Percentiles rank a stretch among this genome's conserved stretches.
Conservation (phyloP, 768 basidiomycete species). For the Rhizopogon salebrosus region DNA sequence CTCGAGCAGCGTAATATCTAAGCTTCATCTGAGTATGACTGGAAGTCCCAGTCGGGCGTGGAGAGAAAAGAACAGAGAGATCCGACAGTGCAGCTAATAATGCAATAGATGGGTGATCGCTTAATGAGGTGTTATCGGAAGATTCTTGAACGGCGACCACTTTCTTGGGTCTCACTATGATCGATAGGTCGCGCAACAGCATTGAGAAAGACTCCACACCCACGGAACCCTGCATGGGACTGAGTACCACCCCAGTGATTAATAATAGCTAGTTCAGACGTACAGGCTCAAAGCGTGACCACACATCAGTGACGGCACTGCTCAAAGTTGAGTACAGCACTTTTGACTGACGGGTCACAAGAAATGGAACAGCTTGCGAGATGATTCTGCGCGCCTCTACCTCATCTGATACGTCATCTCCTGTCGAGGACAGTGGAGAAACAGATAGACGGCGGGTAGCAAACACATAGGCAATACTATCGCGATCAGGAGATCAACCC, state of each 20-base stretch:
- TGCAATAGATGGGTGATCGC: conserved; percentile 11
- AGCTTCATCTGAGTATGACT: conserved; percentile 55
- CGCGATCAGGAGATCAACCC: not conserved
- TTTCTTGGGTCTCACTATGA: conserved; percentile 44
- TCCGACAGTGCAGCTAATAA: conserved; percentile 25
- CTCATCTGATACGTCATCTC: conserved; percentile 36
- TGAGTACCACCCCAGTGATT: conserved; percentile 9
- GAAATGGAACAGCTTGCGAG: conserved; percentile 55
- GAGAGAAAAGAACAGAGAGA: conserved; percentile 15
- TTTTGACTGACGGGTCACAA: conserved; percentile 54
- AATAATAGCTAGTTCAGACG: conserved; percentile 1
- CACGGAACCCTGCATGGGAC: conserved; percentile 19
- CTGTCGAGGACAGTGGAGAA: conserved; percentile 48
- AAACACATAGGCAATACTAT: conserved; percentile 67
- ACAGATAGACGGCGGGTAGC: conserved; percentile 55
- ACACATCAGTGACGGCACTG: conserved; percentile 54
- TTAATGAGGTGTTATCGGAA: not conserved
- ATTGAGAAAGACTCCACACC: conserved; percentile 41
- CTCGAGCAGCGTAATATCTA: conserved; percentile 63
- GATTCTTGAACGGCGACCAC: conserved; percentile 13
- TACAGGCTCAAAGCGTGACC: conserved; percentile 53
- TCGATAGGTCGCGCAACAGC: conserved; percentile 51
- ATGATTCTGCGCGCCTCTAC: conserved; percentile 44
- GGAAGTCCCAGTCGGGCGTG: conserved; percentile 16
- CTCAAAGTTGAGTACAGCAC: conserved; percentile 46